Evolutionary conservation across 2,329 filamentous ascomycete genomes (phyloP), one percentile per base, ranked within the genome.

Genomic region (Cladosporium sp.): DNA sequence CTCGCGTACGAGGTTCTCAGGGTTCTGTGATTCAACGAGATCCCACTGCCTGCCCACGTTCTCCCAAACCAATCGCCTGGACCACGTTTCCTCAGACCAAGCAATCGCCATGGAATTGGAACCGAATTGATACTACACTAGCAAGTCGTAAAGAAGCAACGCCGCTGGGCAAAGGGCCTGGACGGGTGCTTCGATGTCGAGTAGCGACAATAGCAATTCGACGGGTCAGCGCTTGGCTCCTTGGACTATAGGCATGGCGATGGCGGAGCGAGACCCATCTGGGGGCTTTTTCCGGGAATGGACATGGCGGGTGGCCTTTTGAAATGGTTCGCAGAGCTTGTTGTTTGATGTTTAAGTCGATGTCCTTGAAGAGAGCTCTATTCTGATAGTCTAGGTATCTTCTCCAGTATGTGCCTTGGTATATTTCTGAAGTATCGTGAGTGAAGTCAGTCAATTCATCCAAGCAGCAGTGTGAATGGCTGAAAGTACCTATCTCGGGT

Each of bases 211-310:
- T 17, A 47, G 5, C 38, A 32, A 47, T 47, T 47, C 43, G 43
- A 38, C 34, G 43, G 34, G 19, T 37, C 32, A 13, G 12, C 19
- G 32, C 43, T 47, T 47, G 43, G 43, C 43, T 37, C 30, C 43
- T 47, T 38, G 43, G 43, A n/a, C 19, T 47, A 39, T 47, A 38
- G 43, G 43, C 43, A 47, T 47, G 43, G 43, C 43, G 20, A 38
- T 22, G 43, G 30, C 36, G 22, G 34, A 27, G 22, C 34, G 43
- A 47, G 43, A n/a, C n/a, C 34, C 20, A 18, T 20, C 19, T 38
- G 43, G 32, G 22, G 15, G 20, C 22, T 39, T 32, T 12, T 37
- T 20, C 19, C 5, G 9, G 5, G 22, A 9, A 4, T 27, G 4
- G 22, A 27, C n/a, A 27, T 27, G 4, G 22, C 22, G 22, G 22